Evolutionary conservation across 768 basidiomycete species (phyloP).

Genomic region (Pulveroboletus sp.): DNA sequence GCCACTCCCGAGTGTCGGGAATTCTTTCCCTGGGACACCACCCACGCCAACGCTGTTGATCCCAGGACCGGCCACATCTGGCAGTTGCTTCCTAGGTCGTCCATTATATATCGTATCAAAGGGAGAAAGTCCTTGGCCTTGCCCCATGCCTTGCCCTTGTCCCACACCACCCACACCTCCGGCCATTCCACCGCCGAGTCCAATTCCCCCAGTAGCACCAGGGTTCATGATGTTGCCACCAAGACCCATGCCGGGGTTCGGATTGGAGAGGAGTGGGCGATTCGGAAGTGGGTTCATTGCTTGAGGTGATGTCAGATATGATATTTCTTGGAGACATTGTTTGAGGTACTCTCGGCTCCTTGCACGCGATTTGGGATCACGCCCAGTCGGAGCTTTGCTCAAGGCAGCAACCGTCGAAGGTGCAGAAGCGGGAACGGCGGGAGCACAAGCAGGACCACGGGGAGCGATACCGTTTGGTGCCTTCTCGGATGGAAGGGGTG

Average conservation of each 20-base stretch:
- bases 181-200: constrained; percentile 7
- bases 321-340: constrained; percentile 98
- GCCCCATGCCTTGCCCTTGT: constrained; percentile 18
- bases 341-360: constrained; percentile 95
- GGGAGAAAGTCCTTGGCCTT: constrained; percentile 35
- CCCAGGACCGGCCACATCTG: constrained; percentile 46
- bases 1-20: constrained; percentile 52
- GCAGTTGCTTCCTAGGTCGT: constrained; percentile 74
- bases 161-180: constrained; percentile 9
- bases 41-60: constrained; percentile 41
- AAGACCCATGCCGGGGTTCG: constrained; percentile 28
- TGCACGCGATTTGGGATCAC: constrained; percentile 94
- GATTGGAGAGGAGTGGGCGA: constrained; percentile 62
- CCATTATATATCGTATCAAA: constrained; percentile 78
- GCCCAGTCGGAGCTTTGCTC: constrained; percentile 71
- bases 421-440: constrained; percentile 16
- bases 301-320: constrained; percentile 93
- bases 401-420: constrained; percentile 41
- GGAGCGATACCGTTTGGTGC: constrained; percentile 56
- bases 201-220: constrained; percentile 9
- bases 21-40: constrained; percentile 49
- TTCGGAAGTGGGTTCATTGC: constrained; percentile 96
- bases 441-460: constrained; percentile 53
- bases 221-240: constrained; percentile 20
- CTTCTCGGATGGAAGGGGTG: constrained; percentile 67